A percentile compares a stretch with the other conserved stretches of the same genome.
phyloP scores from a whole-genome alignment of 192 early-diverging fungal genomes.

The Podila epigama region DNA sequence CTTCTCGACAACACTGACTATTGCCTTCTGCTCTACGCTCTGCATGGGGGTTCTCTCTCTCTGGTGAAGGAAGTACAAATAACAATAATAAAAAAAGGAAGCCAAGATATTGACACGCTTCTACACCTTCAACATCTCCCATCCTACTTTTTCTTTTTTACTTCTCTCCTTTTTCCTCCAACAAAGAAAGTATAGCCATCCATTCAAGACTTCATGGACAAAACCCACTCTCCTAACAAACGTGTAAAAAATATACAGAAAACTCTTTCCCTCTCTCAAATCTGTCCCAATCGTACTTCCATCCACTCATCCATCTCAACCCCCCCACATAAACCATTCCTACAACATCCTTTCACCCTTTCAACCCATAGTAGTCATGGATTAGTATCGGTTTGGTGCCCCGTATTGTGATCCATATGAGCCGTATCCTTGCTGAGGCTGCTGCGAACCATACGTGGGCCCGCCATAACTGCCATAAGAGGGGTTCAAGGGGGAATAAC shows the following conservation, averaged over 20 bases:
- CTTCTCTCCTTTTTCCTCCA: background rate
- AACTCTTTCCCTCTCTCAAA: background rate
- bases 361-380: background rate
- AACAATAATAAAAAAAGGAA: too few species aligned
- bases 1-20: background rate
- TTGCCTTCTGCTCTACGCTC: background rate
- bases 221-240: too few species aligned
- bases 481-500: conserved; percentile 48
- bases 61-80: too few species aligned
- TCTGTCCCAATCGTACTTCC: background rate
- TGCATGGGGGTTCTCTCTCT: too few species aligned
- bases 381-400: conserved; percentile 42
- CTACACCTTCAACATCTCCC: too few species aligned
- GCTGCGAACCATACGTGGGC: conserved; percentile 33
- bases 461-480: conserved; percentile 42
- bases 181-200: background rate
- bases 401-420: conserved; percentile 50
- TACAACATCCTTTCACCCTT: background rate
- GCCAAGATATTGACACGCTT: too few species aligned
- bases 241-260: background rate
- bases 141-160: conserved; percentile 4
- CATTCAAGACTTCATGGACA: background rate
- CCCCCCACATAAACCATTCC: background rate
- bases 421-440: conserved; percentile 48
- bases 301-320: background rate